Base-by-base conservation (phyloP, 164 flowering plant genomes). In the Amborella trichopoda region DNA sequence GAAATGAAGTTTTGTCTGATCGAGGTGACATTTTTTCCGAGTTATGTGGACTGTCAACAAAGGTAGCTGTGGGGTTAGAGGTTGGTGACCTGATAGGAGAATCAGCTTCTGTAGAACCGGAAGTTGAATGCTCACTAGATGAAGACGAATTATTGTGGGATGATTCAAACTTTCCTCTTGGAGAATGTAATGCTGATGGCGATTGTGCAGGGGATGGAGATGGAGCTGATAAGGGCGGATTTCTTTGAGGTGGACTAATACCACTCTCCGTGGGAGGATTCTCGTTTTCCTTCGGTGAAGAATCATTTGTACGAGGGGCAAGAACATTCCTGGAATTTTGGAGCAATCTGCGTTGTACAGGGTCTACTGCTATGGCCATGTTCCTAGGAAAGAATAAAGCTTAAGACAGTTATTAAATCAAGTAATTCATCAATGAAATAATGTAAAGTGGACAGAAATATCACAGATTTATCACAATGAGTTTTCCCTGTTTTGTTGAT, bases 271-370 rank as follows among this genome's bases (percentile, higher is more conserved):
- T 2, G n/a, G 28, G 13, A 12, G 28, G 5, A 9, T 23, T 1
- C 5, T 11, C 6, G 1, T 22, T 30, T 37, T 11, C 16, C 11
- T 26, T 23, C 21, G 6, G 2, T 10, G 20, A 14, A 33, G 28
- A 22, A 36, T 13, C 11, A 22, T 27, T 6, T 19, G 44, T 13
- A 16, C 14, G 25, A n/a, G 46, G 16, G 8, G 5, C 36, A n/a
- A n/a, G n/a, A n/a, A n/a, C n/a, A n/a, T n/a, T n/a, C n/a, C n/a
- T n/a, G n/a, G n/a, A n/a, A n/a, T n/a, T n/a, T 34, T 54, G 61
- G 27, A 71, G 65, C 56, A 56, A 54, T 52, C 67, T 66, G 22
- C 68, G 54, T 5, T 42, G 47, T 55, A 54, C 55, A 18, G 44
- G 19, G 50, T 45, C 59, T 54, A 51, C 49, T 51, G 23, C 27